A percentile compares a stretch with the other conserved stretches of the same genome.
Evolutionary conservation across 2,329 filamentous ascomycete species (phyloP).

Genomic region (Trichophyton simii): DNA sequence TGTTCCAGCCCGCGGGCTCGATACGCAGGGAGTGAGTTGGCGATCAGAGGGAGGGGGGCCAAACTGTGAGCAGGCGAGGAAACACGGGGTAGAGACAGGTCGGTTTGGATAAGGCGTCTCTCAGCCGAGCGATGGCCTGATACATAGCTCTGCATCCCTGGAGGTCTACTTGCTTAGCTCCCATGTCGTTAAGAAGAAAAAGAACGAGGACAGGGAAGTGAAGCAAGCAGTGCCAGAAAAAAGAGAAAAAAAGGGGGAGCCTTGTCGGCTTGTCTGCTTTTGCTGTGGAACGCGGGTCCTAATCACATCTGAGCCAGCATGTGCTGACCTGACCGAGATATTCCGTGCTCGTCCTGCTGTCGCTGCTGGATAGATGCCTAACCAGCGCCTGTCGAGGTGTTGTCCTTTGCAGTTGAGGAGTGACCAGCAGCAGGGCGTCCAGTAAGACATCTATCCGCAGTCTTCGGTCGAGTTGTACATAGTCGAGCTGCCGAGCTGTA

Average conservation of each 20-base stretch:
- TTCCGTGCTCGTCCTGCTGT: not conserved
- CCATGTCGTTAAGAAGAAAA: not conserved
- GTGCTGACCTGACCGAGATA: not conserved
- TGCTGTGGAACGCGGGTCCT: not conserved
- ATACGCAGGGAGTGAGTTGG: not conserved
- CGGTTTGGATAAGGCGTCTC: not conserved
- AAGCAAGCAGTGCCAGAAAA: not conserved
- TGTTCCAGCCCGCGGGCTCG: not conserved
- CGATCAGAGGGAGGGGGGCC: not conserved
- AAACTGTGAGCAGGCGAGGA: not conserved
- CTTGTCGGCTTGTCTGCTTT: not conserved
- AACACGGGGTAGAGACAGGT: not conserved
- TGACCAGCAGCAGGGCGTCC: not conserved
- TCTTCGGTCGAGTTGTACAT: not conserved
- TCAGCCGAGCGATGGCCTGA: not conserved
- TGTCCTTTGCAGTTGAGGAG: too few relatives aligned
- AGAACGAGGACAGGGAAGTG: not conserved
- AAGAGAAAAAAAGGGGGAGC: not conserved
- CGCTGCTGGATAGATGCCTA: not conserved
- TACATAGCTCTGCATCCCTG: not conserved
- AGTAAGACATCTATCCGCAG: too few relatives aligned
- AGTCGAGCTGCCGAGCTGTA: not conserved
- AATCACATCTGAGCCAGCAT: slow-evolving; percentile 1
- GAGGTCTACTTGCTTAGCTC: not conserved
- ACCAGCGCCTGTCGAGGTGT: not conserved